Conservation (phyloP, 2,329 filamentous ascomycete species). For the Lizonia empirigonia region DNA sequence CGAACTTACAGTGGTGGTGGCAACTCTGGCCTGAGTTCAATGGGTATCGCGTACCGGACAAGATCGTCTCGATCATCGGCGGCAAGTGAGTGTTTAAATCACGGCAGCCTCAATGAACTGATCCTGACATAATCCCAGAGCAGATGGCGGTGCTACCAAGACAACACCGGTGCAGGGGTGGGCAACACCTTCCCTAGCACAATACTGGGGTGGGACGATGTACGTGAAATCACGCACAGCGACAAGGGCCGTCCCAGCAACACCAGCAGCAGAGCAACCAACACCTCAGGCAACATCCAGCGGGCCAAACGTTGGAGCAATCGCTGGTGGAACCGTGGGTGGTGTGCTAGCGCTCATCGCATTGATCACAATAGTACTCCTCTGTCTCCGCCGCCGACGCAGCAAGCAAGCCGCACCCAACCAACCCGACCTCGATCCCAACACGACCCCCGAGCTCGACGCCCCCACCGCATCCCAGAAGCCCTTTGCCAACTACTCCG, state of each 20-base stretch:
- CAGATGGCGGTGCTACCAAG: constrained; percentile 57
- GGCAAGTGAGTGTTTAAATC: constrained; percentile 19
- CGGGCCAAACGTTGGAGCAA: constrained; percentile 31
- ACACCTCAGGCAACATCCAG: neutral
- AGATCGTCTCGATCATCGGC: constrained; percentile 55
- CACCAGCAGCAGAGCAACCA: neutral
- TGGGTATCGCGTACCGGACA: constrained; percentile 49
- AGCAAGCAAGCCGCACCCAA: constrained; percentile 15
- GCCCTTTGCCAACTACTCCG: no score
- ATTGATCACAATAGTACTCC: constrained; percentile 21
- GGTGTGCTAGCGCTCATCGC: constrained; percentile 31
- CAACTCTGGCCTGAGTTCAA: constrained; percentile 23
- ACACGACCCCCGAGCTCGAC: no score
- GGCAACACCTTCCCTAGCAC: constrained; percentile 53
- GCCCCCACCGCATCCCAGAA: no score
- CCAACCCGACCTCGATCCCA: no score
- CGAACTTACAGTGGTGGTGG: constrained; percentile 22
- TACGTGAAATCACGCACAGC: constrained; percentile 52
- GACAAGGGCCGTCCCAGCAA: constrained; percentile 49
- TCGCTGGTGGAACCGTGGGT: constrained; percentile 45
- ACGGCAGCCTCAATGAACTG: neutral
- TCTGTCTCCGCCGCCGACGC: constrained; percentile 28
- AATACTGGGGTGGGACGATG: constrained; percentile 58
- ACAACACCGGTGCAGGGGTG: constrained; percentile 56
- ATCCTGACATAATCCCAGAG: constrained; percentile 16